Base-by-base conservation (phyloP, 2,329 filamentous ascomycete species). In the Cladophialophora chaetospira region DNA sequence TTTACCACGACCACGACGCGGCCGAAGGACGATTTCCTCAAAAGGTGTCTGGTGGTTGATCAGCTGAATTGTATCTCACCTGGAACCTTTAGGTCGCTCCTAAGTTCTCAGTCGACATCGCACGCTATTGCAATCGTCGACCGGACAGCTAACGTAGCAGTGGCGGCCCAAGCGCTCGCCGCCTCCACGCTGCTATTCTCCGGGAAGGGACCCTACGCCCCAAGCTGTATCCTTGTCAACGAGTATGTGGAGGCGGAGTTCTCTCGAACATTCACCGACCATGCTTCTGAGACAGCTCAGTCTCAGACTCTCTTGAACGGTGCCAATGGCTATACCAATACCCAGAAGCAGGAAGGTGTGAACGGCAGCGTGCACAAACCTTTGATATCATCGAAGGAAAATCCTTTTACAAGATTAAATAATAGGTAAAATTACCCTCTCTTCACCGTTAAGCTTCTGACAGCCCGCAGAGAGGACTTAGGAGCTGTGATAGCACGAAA, bases 221-320 rank as follows among this genome's bases (percentile, higher is more conserved):
- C 85, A 0, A 83, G 87, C 63, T 25, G 85, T 0, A 79, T 87
- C 0, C 70, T 87, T 0, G 83, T 88, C n/a, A 85, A 87, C 57
- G 84, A 87, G 61, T 87, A 79, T 56, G 73, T 77, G 3, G 81
- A 33, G 29, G 29, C 6, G 29, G 29, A 33, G 13, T 33, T 33
- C 13, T 33, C 29, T 33, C 29, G 29, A 33, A 8, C 29, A 13
- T 33, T 33, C 29, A 13, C 29, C 6, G 29, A 33, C 6, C 29
- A 33, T 33, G 29, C 29, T 33, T 33, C 29, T 33, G 29, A 6
- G 6, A 33, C 6, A 13, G 29, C 29, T 33, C 29, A 33, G 13
- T 8, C 13, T 33, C 29, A 13, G 29, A 33, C 29, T 6, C 8
- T 33, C 13, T 33, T 33, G 29, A 33, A 33, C 13, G 29, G 13